A percentile compares a stretch with the other conserved stretches of the same genome.
Evolutionary conservation across 2,329 filamentous ascomycete species (phyloP).

Genomic region (Ascocoryne sarcoides): DNA sequence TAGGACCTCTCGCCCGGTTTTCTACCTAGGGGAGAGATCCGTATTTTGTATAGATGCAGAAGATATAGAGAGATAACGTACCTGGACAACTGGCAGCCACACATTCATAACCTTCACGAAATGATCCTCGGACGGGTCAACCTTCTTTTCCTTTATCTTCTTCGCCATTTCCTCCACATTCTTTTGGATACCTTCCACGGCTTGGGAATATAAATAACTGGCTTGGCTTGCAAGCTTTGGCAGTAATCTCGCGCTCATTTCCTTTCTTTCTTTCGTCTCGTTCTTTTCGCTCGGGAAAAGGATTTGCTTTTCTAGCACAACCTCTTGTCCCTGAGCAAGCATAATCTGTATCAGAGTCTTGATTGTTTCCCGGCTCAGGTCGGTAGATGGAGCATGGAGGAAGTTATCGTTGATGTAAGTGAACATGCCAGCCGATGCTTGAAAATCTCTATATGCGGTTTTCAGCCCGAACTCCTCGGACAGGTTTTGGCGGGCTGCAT

Average conservation of each 20-base stretch:
- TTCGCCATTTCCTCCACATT: slow-evolving; percentile 88
- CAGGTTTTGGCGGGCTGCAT: slow-evolving; percentile 86
- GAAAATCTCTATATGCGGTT: slow-evolving; percentile 95
- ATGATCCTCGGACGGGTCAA: too few relatives aligned
- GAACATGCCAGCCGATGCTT: slow-evolving; percentile 98
- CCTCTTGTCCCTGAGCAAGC: slow-evolving; percentile 92
- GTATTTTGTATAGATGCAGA: too few relatives aligned
- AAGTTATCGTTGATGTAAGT: slow-evolving; percentile 99
- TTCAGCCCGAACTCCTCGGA: slow-evolving; percentile 90
- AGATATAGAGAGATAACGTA: slow-evolving; percentile 38
- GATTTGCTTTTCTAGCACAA: slow-evolving; percentile 95
- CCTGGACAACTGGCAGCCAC: slow-evolving; percentile 77
- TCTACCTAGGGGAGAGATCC: too few relatives aligned
- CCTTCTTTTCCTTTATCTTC: too few relatives aligned
- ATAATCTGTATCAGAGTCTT: slow-evolving; percentile 89
- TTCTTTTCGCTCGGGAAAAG: too few relatives aligned
- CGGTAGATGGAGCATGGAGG: slow-evolving; percentile 90
- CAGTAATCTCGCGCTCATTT: slow-evolving; percentile 61
- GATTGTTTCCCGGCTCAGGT: slow-evolving; percentile 89
- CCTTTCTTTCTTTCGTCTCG: slow-evolving; percentile 89
- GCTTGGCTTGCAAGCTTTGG: slow-evolving; percentile 92
- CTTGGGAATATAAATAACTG: slow-evolving; percentile 78
- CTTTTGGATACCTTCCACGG: slow-evolving; percentile 82
- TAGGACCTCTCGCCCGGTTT: too few relatives aligned
- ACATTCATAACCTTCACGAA: slow-evolving; percentile 95